Evolutionary conservation across 2,329 filamentous ascomycete genomes (phyloP), one percentile per base, ranked within the genome.

Genomic region (Alternaria tenuissima): DNA sequence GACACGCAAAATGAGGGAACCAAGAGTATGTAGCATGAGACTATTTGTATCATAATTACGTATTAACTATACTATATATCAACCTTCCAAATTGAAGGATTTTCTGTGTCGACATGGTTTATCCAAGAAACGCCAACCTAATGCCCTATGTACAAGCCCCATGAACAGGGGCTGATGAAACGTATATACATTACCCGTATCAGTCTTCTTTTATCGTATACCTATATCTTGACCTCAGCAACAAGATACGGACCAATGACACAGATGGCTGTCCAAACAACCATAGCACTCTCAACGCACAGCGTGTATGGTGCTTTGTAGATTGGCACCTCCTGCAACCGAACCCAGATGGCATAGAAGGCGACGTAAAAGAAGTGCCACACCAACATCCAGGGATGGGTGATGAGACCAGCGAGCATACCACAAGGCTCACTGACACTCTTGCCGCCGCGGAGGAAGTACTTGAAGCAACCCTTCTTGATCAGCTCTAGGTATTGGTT

Each of bases 281-380:
- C 88, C 64, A 89, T 78, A 5, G 91, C 72, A 30, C 87, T 88
- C 73, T 90, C 87, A 48, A 90, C 80, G 4, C 93, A 64, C 9
- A 89, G 85, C 12, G 91, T 73, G 38, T 81, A 71, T 4, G 82
- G 82, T 41, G 77, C 64, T 30, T 73, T 65, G 57, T 79, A 70
- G 1, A 77, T 55, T 69, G 63, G 85, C 77, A 73, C 84, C 74
- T 74, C 84, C 1, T 68, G 82, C 65, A 89, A 79, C 43, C 81
- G 74, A n/a, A 89, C 79, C 90, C 91, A 96, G 66, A 98, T 93
- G 26, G 90, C 89, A 66, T 96, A 86, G 68, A 98, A 88, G 3
- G 95, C 95, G 32, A 99, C 95, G 28, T 89, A 87, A 81, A 97
- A 99, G 82, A 99, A 99, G 80, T 99, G 95, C 76, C 91, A 91